Base-by-base conservation (phyloP, 106 monocot species). In the Iris macrosiphon region DNA sequence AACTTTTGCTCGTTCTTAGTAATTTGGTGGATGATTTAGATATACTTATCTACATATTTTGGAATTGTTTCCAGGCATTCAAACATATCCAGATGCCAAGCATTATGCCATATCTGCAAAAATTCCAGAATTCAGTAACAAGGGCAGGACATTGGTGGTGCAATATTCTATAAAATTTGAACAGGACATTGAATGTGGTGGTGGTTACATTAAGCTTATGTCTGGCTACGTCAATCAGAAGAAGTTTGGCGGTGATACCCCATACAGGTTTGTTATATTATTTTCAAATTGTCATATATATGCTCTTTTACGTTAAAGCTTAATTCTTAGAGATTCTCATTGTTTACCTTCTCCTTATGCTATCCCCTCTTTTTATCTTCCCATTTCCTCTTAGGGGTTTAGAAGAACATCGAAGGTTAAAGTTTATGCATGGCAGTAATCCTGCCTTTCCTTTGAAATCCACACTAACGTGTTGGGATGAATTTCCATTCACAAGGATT, bases 141-240 rank as follows among this genome's bases (percentile, higher is more conserved):
- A 86, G 68, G 63, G 74, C 66, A 77, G 79, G 31, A 89, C 85
- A 35, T 40, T 95, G 42, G 95, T 95, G 8, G 59, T 95, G 17
- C 95, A 89, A 58, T 95, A 95, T 50, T 95, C 95, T 11, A 82
- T 95, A 55, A 89, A 82, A 52, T 74, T 95, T 64, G 95, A 95
- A 72, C 95, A 95, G 64, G 89, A 95, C 39, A 95, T 95, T 34
- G 95, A 95, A 74, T 95, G 95, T 61, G 95, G 95, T 16, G 95
- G 95, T 55, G 95, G 85, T 38, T 95, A 95, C 62, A 85, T 89
- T 44, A 95, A 89, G 58, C 89, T 95, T 63, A 72, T 79, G 49
- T 95, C 95, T 69, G 85, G 95, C 41, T 95, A 89, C 62, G 95
- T 95, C 55, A 95, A 89, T 72, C 95, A 89, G 74, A 95, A 89